phyloP scores from a whole-genome alignment of 192 early-diverging fungal species.

The Linnemannia zychae region DNA sequence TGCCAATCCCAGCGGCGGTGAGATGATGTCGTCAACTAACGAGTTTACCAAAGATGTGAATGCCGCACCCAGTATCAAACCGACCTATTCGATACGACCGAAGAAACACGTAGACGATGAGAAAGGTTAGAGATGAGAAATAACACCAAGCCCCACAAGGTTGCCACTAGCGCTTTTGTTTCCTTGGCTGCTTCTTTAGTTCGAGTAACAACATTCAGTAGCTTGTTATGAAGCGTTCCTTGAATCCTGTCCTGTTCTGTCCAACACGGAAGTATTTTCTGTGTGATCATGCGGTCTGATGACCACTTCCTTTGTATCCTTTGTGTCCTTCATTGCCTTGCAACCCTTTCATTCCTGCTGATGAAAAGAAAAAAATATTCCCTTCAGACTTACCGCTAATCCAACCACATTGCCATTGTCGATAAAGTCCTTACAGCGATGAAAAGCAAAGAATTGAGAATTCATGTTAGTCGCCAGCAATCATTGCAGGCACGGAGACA shows the following conservation, averaged over 20 bases:
- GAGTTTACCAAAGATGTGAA: slow-evolving; percentile 38
- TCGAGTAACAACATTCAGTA: neutral
- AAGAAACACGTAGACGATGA: neutral
- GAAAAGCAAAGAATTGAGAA: neutral
- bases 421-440: slow-evolving; percentile 41
- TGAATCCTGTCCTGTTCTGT: neutral
- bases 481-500: neutral
- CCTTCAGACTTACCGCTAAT: slow-evolving; percentile 28
- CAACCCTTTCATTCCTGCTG: neutral
- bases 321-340: no score
- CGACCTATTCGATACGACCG: slow-evolving; percentile 20
- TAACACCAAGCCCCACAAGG: neutral
- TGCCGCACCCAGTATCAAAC: slow-evolving; percentile 36
- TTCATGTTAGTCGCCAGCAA: neutral
- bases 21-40: slow-evolving; percentile 43
- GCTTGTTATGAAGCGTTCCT: neutral
- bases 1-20: slow-evolving; percentile 38
- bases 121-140: neutral
- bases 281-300: neutral
- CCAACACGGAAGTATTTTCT: neutral
- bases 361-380: no score
- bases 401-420: slow-evolving; percentile 53
- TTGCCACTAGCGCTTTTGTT: neutral
- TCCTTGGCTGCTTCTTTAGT: no score
- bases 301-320: neutral